Evolutionary conservation across 805 yeast genomes (phyloP), one percentile per base, ranked within the genome.

Genomic region (Metschnikowia noctiluminum): DNA sequence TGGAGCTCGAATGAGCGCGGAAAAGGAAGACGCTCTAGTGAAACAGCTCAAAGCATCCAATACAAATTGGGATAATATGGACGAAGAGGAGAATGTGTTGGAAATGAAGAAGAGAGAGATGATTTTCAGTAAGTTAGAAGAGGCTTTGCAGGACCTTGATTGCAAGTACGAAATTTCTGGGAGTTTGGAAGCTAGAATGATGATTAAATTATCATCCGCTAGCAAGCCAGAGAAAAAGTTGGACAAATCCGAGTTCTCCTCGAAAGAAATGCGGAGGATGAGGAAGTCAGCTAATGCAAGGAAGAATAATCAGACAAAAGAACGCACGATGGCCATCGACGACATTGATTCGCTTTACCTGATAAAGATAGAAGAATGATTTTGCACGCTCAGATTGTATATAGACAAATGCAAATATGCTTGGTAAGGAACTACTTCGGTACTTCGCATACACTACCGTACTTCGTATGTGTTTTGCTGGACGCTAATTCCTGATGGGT

Each of bases 301-400:
- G 38, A 51, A 56, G 43, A 50, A 56, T 32, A 53, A 56, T 34
- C 53, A 58, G 43, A 49, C 55, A 32, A 50, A 58, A 48, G 55
- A 50, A 47, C 27, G 48, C 3, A 52, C 53, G 41, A 46, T 50
- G 8, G 52, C 52, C 7, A 74, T 65, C 28, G 67, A 64, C 2
- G 74, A 71, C 48, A 64, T 72, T 46, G 78, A 73, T 52, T 55
- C 71, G 14, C 58, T 73, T 46, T 73, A 73, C 51, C 68, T 61
- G 64, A 56, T 73, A 41, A 72, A 71, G 46, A 69, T 73, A 34
- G 73, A 68, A 46, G 71, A 70, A 35, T 71, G 56, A 56, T 12
- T 28, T 31, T 28, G n/a, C 42, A n/a, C 39, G 46, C 39, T 38
- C 7, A 47, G 38, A 48, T 16, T 43, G 42, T 40, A 48, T 15